These are phyloP conservation scores for Saccharomycopsis sp. DNA, from an alignment of 805 yeast species.

Conservation along the genomic window DNA sequence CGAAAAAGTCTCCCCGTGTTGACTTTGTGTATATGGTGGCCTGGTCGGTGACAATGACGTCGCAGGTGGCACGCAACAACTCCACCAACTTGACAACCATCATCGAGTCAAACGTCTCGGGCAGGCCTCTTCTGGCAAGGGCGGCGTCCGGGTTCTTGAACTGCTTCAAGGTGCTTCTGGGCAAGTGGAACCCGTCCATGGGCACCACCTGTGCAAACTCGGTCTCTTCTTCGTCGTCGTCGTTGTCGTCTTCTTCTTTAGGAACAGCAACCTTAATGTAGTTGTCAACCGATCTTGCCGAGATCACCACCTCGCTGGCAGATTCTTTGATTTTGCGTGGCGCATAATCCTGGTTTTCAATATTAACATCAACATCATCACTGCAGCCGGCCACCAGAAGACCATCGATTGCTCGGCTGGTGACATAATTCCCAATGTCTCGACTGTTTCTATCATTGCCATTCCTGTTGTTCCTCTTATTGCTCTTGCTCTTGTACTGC, in stretches of 20 bases:
- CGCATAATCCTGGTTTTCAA: conserved; percentile 9
- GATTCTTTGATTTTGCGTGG: conserved; percentile 3
- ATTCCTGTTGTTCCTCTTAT: not conserved
- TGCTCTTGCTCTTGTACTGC: conserved; percentile 19
- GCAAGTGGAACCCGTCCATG: conserved; percentile 75
- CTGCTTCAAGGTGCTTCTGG: conserved; percentile 36
- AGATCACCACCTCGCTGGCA: conserved; percentile 14
- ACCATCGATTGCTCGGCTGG: not conserved
- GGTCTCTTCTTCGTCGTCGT: conserved; percentile 2
- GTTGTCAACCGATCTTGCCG: conserved; percentile 24
- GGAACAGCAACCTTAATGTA: conserved; percentile 13
- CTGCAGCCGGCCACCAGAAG: not conserved
- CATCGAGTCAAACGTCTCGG: conserved; percentile 69
- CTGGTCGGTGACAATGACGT: conserved; percentile 12
- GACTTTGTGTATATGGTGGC: no score
- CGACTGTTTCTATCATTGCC: not conserved
- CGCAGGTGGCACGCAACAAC: conserved; percentile 26
- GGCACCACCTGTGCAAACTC: conserved; percentile 42
- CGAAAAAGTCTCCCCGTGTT: no score
- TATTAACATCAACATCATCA: not conserved
- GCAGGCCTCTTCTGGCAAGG: conserved; percentile 66
- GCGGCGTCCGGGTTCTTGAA: conserved; percentile 53
- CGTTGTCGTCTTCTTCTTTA: not conserved
- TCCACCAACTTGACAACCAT: conserved; percentile 32
- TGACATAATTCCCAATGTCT: conserved; percentile 2